A percentile compares a stretch with the other conserved stretches of the same genome.
Conservation (phyloP, 495 filamentous ascomycete genomes). For the Tuber umbilicatum region DNA sequence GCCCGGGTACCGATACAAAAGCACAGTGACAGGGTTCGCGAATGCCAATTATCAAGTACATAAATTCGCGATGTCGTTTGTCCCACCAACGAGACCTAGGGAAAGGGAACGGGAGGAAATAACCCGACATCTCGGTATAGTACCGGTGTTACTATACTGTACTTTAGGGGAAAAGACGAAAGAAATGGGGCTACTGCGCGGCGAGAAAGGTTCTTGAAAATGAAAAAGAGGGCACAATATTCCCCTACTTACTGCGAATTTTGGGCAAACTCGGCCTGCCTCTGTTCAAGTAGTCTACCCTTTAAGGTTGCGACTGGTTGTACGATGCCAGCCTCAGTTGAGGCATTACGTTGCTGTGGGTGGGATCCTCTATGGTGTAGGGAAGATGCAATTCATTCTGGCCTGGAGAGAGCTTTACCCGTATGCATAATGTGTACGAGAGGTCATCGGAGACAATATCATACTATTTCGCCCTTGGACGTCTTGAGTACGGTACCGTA, state of each 20-base stretch:
- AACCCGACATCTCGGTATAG: neutral
- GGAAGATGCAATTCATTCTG: neutral
- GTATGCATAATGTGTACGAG: neutral
- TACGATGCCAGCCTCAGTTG: neutral
- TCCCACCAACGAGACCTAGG: neutral
- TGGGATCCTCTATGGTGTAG: neutral
- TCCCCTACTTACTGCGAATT: neutral
- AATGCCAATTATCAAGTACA: neutral
- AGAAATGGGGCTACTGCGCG: neutral
- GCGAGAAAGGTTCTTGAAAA: neutral
- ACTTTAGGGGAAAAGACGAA: neutral
- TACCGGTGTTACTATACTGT: neutral
- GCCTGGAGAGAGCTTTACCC: neutral
- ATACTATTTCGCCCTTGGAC: neutral
- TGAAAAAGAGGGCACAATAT: neutral
- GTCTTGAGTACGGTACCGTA: neutral
- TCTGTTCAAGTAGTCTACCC: too few species aligned
- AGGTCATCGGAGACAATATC: too few species aligned
- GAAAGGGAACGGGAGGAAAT: neutral
- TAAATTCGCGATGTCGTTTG: neutral
- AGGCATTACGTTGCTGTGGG: neutral
- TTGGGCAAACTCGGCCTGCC: too few species aligned
- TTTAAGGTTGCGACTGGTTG: too few species aligned
- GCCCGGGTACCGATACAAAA: neutral
- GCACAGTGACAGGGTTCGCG: neutral